Conservation (phyloP, 495 filamentous ascomycete species). For the Annulohypoxylon stygium region DNA sequence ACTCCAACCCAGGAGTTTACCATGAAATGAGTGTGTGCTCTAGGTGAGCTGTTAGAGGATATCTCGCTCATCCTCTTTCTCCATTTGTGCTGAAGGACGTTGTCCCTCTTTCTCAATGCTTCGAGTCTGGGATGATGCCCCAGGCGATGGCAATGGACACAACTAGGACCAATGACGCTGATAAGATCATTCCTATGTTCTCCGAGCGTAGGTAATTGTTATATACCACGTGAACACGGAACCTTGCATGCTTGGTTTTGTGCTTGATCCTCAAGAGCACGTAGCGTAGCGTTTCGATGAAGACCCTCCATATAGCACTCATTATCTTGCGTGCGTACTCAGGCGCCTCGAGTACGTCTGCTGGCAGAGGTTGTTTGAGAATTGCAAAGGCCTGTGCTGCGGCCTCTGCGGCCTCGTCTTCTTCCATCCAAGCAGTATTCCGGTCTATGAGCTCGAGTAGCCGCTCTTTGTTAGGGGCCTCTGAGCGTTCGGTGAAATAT, state of each 20-base stretch:
- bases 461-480: constrained; percentile 14
- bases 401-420: constrained; percentile 4
- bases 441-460: constrained; percentile 26
- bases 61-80: background rate
- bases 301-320: background rate
- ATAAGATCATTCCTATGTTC: background rate
- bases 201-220: background rate
- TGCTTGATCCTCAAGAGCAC: too few species aligned
- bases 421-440: constrained; percentile 8
- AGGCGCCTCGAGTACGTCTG: background rate
- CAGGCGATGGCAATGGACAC: background rate
- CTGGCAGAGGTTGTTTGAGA: constrained; percentile 10
- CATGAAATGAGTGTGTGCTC: background rate
- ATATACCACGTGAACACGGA: background rate
- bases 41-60: background rate
- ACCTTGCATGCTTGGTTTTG: background rate
- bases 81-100: background rate
- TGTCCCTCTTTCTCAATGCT: background rate
- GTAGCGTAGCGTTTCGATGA: background rate
- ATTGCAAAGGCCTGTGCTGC: too few species aligned
- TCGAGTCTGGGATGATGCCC: background rate
- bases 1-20: background rate
- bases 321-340: background rate
- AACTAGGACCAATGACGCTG: background rate
- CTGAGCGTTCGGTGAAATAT: background rate